A percentile compares a stretch with the other conserved stretches of the same genome.
Evolutionary conservation across 352 stramenopile genomes (phyloP).

Genomic region (Pythium rhizo-oryzae): DNA sequence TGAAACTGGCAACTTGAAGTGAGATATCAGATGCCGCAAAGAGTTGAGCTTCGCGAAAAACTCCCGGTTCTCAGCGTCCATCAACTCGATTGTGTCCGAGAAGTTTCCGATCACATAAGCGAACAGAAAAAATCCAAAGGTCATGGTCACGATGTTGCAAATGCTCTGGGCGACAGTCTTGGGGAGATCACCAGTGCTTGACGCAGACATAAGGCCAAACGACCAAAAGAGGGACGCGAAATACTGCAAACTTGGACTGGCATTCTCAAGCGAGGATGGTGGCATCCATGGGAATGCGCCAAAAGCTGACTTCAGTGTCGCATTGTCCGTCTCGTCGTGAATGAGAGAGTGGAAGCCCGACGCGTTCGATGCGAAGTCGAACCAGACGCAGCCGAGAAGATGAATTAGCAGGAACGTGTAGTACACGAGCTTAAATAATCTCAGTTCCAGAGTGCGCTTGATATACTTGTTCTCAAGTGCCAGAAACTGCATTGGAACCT

Average conservation of each 20-base stretch:
- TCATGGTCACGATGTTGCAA: conserved; percentile 63
- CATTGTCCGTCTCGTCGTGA: conserved; percentile 5
- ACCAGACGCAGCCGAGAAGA: conserved; percentile 62
- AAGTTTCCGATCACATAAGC: conserved; percentile 80
- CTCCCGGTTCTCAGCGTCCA: conserved; percentile 65
- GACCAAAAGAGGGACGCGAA: conserved; percentile 69
- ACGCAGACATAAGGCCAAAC: conserved; percentile 68
- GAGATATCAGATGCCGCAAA: conserved; percentile 50
- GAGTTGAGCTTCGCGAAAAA: conserved; percentile 61
- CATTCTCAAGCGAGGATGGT: conserved; percentile 34
- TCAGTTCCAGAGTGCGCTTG: conserved; percentile 61
- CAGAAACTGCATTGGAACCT: conserved; percentile 53
- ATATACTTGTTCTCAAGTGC: conserved; percentile 66
- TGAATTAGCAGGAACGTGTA: conserved; percentile 71
- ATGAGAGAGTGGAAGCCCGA: conserved; percentile 23
- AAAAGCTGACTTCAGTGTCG: conserved; percentile 7
- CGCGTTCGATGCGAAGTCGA: conserved; percentile 48
- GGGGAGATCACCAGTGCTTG: conserved; percentile 48
- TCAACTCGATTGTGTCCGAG: conserved; percentile 66
- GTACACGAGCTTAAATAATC: conserved; percentile 76
- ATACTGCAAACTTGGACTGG: conserved; percentile 45
- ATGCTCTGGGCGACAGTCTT: conserved; percentile 54
- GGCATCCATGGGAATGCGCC: conserved; percentile 39
- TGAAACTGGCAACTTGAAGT: conserved; percentile 50
- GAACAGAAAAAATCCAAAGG: conserved; percentile 69